Evolutionary conservation across 1,284 basidiomycete species (phyloP), one percentile per base, ranked within the genome.

Genomic region (Moesziomyces sp.): DNA sequence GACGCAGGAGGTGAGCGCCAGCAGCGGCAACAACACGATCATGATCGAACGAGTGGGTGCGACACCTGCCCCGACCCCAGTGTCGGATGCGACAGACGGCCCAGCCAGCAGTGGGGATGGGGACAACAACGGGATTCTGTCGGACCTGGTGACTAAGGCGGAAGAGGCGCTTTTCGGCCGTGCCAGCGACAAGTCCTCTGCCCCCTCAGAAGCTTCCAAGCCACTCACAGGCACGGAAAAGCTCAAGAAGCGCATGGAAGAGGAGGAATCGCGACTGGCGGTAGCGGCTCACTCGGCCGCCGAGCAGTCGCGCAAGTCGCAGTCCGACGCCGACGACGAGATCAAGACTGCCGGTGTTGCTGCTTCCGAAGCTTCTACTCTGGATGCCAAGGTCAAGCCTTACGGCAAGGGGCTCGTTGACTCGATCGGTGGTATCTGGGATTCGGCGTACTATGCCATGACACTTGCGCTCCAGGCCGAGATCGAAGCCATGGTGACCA

Each of bases 341-440:
- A 64, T 64, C 50, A 56, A 64, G 47, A 54, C 53, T 8, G 21
- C 43, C 3, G 61, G 53, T 2, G 67, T 70, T 6, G n/a, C 47
- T 7, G 46, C 62, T 10, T 43, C 40, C 38, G 51, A 71, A n/a
- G 35, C 54, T 18, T 13, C 46, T 6, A 30, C 47, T 18, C 14
- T 26, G 6, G 53, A 49, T 3, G 40, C 35, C 49, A 55, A 54
- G 43, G 11, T 43, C 1, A 81, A 80, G 0, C 82, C 84, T 0
- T 80, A 83, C 49, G 85, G 85, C 1, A 74, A 82, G 3, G 85
- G 85, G 4, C 74, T 86, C 21, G 74, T 86, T 18, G 85, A 86
- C 62, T 79, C 81, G 5, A 79, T 86, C 14, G 85, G 85, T n/a
- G 85, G 85, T 0, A 76, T 86, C 30, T 75, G 80, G 48, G 85